Base-by-base conservation (phyloP, 352 stramenopile genomes). In the Globisporangium canariense region DNA sequence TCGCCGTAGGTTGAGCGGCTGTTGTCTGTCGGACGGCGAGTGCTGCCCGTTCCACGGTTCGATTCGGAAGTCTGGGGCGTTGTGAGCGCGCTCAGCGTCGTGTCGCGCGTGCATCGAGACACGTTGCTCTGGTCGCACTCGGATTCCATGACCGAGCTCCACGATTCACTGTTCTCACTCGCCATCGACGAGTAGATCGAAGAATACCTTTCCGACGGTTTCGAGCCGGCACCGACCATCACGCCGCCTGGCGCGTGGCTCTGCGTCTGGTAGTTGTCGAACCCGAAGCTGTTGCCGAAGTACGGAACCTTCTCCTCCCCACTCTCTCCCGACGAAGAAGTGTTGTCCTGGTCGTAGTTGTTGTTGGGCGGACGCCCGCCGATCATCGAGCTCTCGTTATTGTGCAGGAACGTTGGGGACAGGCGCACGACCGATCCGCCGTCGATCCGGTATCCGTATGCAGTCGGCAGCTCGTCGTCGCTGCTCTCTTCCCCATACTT, bases 141-240 rank as follows among this genome's bases (percentile, higher is more conserved):
- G 4, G 83, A 93, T 38, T 71, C 81, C 47, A 93, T 62, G 25
- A 93, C 83, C 2, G 83, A 93, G 64, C 83, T 93, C 83, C 83
- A 93, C 20, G 78, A 81, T 22, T 82, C 76, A 30, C 83, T 93
- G 22, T 76, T 66, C 2, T 70, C 70, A 65, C 79, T 89, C 30
- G 73, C 71, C n/a, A 84, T 47, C 0, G 78, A 86, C 11, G 82
- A 89, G 32, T 71, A 58, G 14, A 75, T 64, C 20, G 73, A 74
- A 5, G 70, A 81, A 58, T 69, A 84, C 43, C 75, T 25, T 0
- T 66, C 64, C 34, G 75, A 68, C 47, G 71, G 34, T 9, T 76
- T 61, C 22, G 67, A 46, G 46, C 76, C 66, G 13, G 45, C 55
- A 20, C 58, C 47, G n/a, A 70, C 47, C 36, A 68, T 51, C 16